These are phyloP conservation scores for Tetrahymena malaccensis DNA, from an alignment of 73 alveolate species.

Conservation along the genomic window DNA sequence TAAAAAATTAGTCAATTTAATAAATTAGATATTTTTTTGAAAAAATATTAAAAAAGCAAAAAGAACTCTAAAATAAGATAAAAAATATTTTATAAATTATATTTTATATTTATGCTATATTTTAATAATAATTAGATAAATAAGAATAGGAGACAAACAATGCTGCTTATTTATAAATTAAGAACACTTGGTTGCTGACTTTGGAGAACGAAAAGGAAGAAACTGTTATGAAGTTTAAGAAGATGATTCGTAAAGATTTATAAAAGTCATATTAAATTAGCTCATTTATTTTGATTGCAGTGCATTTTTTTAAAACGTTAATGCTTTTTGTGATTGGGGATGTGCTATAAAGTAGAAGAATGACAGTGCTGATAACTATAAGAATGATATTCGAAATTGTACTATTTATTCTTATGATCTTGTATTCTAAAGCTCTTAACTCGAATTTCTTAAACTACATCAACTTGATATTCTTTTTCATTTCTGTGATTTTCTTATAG, in stretches of 20 bases:
- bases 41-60: no score
- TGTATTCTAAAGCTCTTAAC: not conserved
- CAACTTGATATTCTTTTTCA: not conserved
- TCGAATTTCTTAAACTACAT: not conserved
- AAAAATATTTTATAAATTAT: no score
- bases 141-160: not conserved
- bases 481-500: not conserved
- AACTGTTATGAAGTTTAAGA: not conserved
- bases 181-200: not conserved
- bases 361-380: not conserved
- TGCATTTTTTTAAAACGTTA: not conserved
- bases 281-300: not conserved
- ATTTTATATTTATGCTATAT: no score
- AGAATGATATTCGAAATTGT: not conserved
- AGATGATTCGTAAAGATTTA: not conserved
- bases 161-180: not conserved
- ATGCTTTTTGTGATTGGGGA: not conserved
- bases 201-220: not conserved
- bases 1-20: not conserved
- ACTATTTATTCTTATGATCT: not conserved
- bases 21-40: no score
- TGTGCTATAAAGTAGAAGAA: not conserved
- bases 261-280: not conserved
- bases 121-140: not conserved
- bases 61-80: no score